Evolutionary conservation across 306 rosid species (phyloP), one percentile per base, ranked within the genome.

Genomic region (Rubus idaeus): DNA sequence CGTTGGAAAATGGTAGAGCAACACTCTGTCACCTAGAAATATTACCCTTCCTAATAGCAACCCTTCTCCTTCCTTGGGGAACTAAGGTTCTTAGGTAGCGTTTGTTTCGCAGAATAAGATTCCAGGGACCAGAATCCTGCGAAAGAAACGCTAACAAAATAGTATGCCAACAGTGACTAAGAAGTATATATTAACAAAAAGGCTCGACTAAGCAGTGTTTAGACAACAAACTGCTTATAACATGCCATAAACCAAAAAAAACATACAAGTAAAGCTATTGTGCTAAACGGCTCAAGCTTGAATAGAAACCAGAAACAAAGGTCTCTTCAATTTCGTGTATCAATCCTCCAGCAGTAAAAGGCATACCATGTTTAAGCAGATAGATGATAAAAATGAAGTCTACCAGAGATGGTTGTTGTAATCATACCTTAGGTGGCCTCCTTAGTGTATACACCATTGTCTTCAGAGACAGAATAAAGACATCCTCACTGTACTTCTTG

Each of bases 391-490:
- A 20, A 14, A 11, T 41, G 42, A 23, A 20, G 39, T 10, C 35
- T 53, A 79, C 17, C 30, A 62, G 45, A 60, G 46, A 74, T 44
- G 39, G 81, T 68, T 53, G 39, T 10, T 14, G 61, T 12, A 50
- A 58, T 30, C 82, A 8, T 79, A 91, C 97, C 93, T 85, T 85
- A 46, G 97, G 97, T 17, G 97, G 91, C 64, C 82, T 85, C 71
- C 89, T 88, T 80, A 91, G 21, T 21, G 90, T 89, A 77, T 86
- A 89, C 84, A 89, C 81, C 94, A 91, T 89, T 21, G 94, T 91
- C 91, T 81, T 90, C 80, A 92, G 81, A 51, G 95, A 90, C 42
- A 87, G 71, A 77, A 87, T 57, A 82, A 90, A 90, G 40, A 75
- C 82, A 37, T 51, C 82, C 50, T 92, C 96, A 75, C 84, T 92